phyloP scores from a whole-genome alignment of 192 early-diverging fungal species.

The Pilobolus umbonatus region DNA sequence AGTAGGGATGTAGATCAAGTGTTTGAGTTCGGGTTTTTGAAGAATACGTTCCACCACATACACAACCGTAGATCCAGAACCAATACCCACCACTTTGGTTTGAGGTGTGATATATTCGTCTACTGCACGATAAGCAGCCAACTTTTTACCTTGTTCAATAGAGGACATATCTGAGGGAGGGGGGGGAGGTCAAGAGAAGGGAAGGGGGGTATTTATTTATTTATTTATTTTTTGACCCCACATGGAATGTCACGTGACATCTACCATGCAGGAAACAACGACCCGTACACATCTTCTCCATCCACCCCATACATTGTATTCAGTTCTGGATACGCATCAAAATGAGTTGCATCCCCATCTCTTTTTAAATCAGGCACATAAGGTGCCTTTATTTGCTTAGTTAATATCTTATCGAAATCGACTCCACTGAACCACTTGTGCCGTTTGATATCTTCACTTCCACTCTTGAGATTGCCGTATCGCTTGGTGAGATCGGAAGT shows the following conservation, averaged over 20 bases:
- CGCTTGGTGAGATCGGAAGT: slow-evolving; percentile 77
- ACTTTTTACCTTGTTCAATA: slow-evolving; percentile 69
- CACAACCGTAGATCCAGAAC: slow-evolving; percentile 83
- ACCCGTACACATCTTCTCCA: slow-evolving; percentile 59
- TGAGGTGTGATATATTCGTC: slow-evolving; percentile 74
- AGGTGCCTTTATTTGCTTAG: slow-evolving; percentile 74
- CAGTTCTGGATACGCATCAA: slow-evolving; percentile 36
- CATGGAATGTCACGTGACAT: no score
- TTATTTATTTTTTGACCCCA: no score
- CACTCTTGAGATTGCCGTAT: slow-evolving; percentile 77
- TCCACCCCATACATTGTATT: slow-evolving; percentile 48
- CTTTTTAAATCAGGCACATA: slow-evolving; percentile 62
- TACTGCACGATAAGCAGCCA: slow-evolving; percentile 85
- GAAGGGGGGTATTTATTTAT: no score
- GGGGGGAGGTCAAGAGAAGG: no score
- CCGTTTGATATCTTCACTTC: slow-evolving; percentile 71
- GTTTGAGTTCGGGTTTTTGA: slow-evolving; percentile 55
- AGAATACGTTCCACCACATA: slow-evolving; percentile 80
- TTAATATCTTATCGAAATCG: slow-evolving; percentile 52
- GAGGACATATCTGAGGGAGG: no score
- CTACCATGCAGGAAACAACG: slow-evolving; percentile 61
- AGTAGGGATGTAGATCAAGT: slow-evolving; percentile 85
- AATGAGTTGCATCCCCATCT: slow-evolving; percentile 36
- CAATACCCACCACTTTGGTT: slow-evolving; percentile 80
- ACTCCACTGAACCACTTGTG: slow-evolving; percentile 80